These are phyloP conservation scores for Chytriomyces confervae DNA, from an alignment of 192 early-diverging fungal species.

Conservation along the genomic window DNA sequence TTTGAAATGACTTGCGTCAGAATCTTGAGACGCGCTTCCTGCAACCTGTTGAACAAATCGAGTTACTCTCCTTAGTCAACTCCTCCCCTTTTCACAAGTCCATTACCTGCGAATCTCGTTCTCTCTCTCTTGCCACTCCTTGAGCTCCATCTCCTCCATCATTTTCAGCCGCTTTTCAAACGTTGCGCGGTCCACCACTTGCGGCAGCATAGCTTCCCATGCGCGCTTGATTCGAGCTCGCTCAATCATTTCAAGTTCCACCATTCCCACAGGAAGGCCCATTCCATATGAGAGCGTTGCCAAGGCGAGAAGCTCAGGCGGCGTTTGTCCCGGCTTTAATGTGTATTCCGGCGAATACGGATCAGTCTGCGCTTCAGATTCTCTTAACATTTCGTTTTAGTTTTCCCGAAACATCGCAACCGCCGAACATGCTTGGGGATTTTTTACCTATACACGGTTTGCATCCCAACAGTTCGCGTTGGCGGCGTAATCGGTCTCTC, in stretches of 20 bases:
- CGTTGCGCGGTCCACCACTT: conserved; percentile 58
- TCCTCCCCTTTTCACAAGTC: no score
- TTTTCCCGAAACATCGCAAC: background rate
- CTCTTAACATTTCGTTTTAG: conserved; percentile 38
- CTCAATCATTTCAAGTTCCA: conserved; percentile 59
- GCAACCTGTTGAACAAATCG: conserved; percentile 41
- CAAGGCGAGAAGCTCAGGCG: conserved; percentile 65
- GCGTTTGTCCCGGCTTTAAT: conserved; percentile 39
- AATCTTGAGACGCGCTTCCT: conserved; percentile 57
- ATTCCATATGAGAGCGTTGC: conserved; percentile 60
- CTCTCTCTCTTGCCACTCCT: conserved; percentile 67
- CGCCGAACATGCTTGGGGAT: background rate
- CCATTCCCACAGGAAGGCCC: conserved; percentile 59
- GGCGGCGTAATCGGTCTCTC: conserved; percentile 45
- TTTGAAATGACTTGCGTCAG: conserved; percentile 57
- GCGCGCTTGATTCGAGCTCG: conserved; percentile 55
- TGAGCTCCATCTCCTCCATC: conserved; percentile 72
- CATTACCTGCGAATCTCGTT: conserved; percentile 55
- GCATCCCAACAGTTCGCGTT: conserved; percentile 53
- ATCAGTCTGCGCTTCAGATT: conserved; percentile 66
- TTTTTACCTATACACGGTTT: conserved; percentile 59
- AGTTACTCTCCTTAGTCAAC: background rate
- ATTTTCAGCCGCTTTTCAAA: conserved; percentile 63
- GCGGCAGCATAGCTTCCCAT: conserved; percentile 63
- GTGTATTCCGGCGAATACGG: conserved; percentile 69